Evolutionary conservation across 1,139 yeast genomes (phyloP).

Genomic region (Lodderomyces orthopsilosis): DNA sequence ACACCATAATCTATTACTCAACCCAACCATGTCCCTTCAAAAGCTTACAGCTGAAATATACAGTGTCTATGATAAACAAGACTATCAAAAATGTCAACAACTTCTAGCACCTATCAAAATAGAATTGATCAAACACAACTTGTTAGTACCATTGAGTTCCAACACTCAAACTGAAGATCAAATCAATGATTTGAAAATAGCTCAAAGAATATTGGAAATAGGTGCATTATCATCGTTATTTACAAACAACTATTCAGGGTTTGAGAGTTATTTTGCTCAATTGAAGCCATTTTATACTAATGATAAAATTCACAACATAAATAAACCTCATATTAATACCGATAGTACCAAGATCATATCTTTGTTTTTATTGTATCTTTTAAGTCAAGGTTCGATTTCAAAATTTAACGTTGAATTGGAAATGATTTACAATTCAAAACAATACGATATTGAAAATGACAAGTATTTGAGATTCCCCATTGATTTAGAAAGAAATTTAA

Average conservation of each 20-base stretch:
- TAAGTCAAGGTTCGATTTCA: conserved; percentile 82
- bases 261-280: conserved; percentile 72
- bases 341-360: conserved; percentile 73
- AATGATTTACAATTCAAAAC: conserved; percentile 52
- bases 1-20: not conserved
- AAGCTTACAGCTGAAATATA: conserved; percentile 66
- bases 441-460: conserved; percentile 45
- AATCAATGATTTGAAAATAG: conserved; percentile 68
- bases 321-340: conserved; percentile 46
- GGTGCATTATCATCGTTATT: conserved; percentile 80
- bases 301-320: conserved; percentile 43
- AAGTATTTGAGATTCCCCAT: conserved; percentile 78
- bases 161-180: conserved; percentile 39
- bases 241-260: conserved; percentile 56
- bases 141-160: conserved; percentile 65
- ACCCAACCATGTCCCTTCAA: conserved; percentile 38
- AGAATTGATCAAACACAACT: conserved; percentile 71
- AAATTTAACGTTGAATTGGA: conserved; percentile 90
- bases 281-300: conserved; percentile 70
- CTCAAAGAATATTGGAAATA: conserved; percentile 80
- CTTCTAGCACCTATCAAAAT: conserved; percentile 72
- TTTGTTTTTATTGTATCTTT: conserved; percentile 68
- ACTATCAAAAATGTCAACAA: conserved; percentile 59
- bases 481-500: conserved; percentile 84
- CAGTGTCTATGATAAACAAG: conserved; percentile 55